A percentile compares a stretch with the other conserved stretches of the same genome.
Evolutionary conservation across 768 basidiomycete genomes (phyloP).

Genomic region (Lentinula sp.): DNA sequence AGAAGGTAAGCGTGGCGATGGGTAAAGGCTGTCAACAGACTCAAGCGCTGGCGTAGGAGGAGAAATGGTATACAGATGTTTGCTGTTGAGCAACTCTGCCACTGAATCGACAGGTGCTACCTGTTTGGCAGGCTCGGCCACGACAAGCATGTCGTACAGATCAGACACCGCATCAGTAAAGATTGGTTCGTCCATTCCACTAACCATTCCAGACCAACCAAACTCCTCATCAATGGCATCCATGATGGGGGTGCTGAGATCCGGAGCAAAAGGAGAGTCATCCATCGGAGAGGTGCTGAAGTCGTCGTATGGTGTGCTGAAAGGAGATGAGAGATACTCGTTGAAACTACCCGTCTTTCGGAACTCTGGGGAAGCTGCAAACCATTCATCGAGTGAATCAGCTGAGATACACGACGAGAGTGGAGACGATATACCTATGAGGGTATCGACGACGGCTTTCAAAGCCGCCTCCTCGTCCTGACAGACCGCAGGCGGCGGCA

Average conservation of each 20-base stretch:
- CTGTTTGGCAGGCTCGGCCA: background rate
- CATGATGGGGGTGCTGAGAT: conserved; percentile 19
- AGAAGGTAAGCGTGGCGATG: conserved; percentile 22
- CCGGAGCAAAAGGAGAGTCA: conserved; percentile 29
- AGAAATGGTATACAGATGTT: conserved; percentile 40
- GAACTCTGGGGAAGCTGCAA: conserved; percentile 13
- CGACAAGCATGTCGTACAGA: background rate
- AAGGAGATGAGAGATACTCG: conserved; percentile 26
- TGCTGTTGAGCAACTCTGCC: conserved; percentile 21
- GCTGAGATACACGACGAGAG: background rate
- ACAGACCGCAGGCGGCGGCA: conserved; percentile 13
- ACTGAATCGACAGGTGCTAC: background rate
- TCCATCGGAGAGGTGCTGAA: conserved; percentile 26
- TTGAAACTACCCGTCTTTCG: background rate
- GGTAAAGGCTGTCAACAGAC: conserved; percentile 23
- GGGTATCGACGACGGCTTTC: conserved; percentile 9
- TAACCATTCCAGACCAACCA: background rate
- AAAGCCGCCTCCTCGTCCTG: conserved; percentile 18
- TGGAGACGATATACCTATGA: conserved; percentile 10
- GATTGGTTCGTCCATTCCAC: background rate
- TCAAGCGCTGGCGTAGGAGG: conserved; percentile 48
- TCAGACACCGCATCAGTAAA: conserved; percentile 1
- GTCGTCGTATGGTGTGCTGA: conserved; percentile 16
- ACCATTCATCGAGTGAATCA: conserved; percentile 1
- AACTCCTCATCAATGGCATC: background rate